These are phyloP conservation scores for Aspergillus japonicus DNA, from an alignment of 2,329 filamentous ascomycete genomes.

Conservation along the genomic window DNA sequence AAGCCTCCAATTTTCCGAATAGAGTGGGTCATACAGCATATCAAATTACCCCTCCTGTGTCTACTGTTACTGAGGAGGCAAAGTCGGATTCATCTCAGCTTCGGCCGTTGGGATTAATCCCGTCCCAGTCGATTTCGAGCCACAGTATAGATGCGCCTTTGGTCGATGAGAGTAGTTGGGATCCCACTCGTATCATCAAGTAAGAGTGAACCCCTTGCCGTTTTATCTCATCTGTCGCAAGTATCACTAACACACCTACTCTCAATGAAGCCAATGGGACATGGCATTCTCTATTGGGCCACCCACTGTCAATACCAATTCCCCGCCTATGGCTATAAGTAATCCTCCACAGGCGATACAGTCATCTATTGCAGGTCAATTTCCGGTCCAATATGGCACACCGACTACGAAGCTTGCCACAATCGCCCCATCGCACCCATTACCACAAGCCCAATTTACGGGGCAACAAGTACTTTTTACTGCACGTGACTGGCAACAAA, in stretches of 20 bases:
- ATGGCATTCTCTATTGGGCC: conserved; percentile 79
- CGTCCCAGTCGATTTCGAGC: conserved; percentile 34
- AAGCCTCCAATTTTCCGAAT: conserved; percentile 46
- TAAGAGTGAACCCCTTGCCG: conserved; percentile 51
- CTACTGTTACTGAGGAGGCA: conserved; percentile 67
- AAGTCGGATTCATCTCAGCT: conserved; percentile 75
- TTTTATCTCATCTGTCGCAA: neutral
- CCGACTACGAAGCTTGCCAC: conserved; percentile 28
- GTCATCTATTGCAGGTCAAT: conserved; percentile 31
- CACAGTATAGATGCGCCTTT: conserved; percentile 56
- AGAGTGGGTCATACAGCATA: conserved; percentile 57
- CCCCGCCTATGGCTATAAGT: conserved; percentile 41
- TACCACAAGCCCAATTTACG: conserved; percentile 35
- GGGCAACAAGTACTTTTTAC: conserved; percentile 41
- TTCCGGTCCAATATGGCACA: conserved; percentile 36
- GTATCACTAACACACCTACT: neutral
- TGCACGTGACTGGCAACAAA: conserved; percentile 49
- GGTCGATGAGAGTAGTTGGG: conserved; percentile 72
- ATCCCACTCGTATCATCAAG: conserved; percentile 86
- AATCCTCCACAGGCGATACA: conserved; percentile 28
- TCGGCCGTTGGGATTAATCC: conserved; percentile 54
- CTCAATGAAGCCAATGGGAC: conserved; percentile 76
- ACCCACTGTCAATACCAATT: conserved; percentile 41
- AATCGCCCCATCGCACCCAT: conserved; percentile 31
- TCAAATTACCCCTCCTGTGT: conserved; percentile 78